A percentile compares a stretch with the other conserved stretches of the same genome.
Evolutionary conservation across 371 early-diverging fungal genomes (phyloP).

Genomic region (Mucor irregularis): DNA sequence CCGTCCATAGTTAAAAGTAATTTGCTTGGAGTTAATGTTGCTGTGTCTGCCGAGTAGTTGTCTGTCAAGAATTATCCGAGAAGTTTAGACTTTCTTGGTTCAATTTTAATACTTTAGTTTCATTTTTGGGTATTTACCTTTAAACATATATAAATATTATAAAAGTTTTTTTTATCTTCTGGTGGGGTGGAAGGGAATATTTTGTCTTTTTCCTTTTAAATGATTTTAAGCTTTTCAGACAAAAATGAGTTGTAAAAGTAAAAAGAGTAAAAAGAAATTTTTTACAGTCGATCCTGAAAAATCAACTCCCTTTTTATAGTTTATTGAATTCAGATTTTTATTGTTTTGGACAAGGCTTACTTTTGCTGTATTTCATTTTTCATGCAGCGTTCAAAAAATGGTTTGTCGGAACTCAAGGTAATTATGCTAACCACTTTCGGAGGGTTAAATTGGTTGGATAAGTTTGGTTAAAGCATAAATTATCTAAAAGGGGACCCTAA

Average conservation of each 20-base stretch:
- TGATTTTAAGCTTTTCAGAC: background rate
- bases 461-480: background rate
- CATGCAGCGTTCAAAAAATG: slow-evolving; percentile 11
- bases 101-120: slow-evolving; percentile 8
- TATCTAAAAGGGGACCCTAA: background rate
- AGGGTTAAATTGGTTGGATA: slow-evolving; percentile 14
- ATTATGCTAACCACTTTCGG: slow-evolving; percentile 5
- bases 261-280: background rate
- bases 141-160: slow-evolving; percentile 17
- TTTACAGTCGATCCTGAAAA: background rate
- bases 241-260: background rate
- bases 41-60: background rate
- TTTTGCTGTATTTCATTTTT: background rate
- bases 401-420: slow-evolving; percentile 2
- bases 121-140: slow-evolving; percentile 12
- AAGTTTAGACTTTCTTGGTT: slow-evolving; percentile 16
- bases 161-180: too few species aligned
- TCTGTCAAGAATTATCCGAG: slow-evolving; percentile 11
- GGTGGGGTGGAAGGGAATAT: too few species aligned
- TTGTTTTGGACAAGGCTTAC: background rate
- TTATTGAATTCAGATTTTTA: background rate
- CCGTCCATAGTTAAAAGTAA: slow-evolving; percentile 9
- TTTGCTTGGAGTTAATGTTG: slow-evolving; percentile 18
- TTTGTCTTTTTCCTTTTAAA: background rate
- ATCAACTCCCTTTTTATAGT: background rate